Evolutionary conservation across 164 flowering plant genomes (phyloP).

Genomic region (Platanus orientalis): DNA sequence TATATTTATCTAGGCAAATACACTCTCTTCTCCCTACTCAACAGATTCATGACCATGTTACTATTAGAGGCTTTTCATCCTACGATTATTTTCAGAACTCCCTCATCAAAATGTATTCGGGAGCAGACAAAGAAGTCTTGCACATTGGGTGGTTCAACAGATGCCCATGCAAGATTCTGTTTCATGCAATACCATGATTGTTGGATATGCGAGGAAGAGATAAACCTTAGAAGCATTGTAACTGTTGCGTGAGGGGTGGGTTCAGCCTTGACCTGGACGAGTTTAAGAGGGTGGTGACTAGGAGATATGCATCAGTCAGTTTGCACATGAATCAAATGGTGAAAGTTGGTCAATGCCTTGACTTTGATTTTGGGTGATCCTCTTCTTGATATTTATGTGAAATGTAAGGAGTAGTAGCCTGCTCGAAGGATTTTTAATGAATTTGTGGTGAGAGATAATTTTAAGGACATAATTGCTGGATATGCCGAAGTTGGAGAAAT

Average conservation of each 20-base stretch:
- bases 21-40: slow-evolving; percentile 24
- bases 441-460: slow-evolving; percentile 31
- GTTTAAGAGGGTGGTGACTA: slow-evolving; percentile 34
- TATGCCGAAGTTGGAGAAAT: slow-evolving; percentile 35
- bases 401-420: slow-evolving; percentile 32
- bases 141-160: slow-evolving; percentile 27
- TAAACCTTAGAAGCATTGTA: slow-evolving; percentile 25
- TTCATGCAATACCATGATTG: slow-evolving; percentile 47
- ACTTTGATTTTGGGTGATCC: slow-evolving; percentile 44
- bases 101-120: too few species aligned
- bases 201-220: slow-evolving; percentile 37
- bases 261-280: slow-evolving; percentile 39
- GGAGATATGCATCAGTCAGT: slow-evolving; percentile 31
- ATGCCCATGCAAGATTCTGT: slow-evolving; percentile 30
- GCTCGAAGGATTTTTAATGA: slow-evolving; percentile 35
- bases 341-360: slow-evolving; percentile 12
- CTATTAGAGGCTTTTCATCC: slow-evolving; percentile 19
- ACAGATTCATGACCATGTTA: slow-evolving; percentile 26
- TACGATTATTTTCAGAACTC: slow-evolving; percentile 35
- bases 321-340: slow-evolving; percentile 45
- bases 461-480: slow-evolving; percentile 54
- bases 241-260: slow-evolving; percentile 35
- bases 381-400: slow-evolving; percentile 57
- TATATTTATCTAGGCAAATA: slow-evolving; percentile 26
- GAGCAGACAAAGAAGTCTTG: slow-evolving; percentile 24